phyloP scores from a whole-genome alignment of 345 rosid genomes.

The Pugionium dolabratum region DNA sequence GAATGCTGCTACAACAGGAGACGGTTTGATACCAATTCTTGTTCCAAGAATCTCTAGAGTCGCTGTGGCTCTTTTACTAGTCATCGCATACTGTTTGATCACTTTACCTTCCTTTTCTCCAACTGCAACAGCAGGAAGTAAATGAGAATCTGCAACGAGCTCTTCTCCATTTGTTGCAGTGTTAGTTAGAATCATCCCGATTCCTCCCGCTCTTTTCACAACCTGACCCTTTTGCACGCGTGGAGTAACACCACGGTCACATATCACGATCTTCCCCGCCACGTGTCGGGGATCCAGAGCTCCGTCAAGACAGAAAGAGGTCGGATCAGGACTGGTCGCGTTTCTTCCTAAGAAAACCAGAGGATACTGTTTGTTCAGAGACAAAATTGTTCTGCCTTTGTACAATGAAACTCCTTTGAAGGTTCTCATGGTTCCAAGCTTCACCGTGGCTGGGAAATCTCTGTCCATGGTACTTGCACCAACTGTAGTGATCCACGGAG shows the following conservation, averaged over 20 bases:
- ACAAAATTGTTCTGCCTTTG: conserved; percentile 48
- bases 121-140: conserved; percentile 77
- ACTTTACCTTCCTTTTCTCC: conserved; percentile 77
- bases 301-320: conserved; percentile 61
- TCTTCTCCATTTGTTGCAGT: conserved; percentile 84
- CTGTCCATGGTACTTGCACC: conserved; percentile 85
- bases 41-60: conserved; percentile 56
- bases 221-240: conserved; percentile 66
- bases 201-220: conserved; percentile 67
- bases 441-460: conserved; percentile 62
- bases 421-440: conserved; percentile 49
- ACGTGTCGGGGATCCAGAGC: conserved; percentile 52
- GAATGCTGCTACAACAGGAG: conserved; percentile 75
- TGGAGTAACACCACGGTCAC: conserved; percentile 69
- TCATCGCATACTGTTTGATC: conserved; percentile 59
- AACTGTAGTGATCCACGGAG: conserved; percentile 85
- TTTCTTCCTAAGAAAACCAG: conserved; percentile 62
- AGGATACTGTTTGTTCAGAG: conserved; percentile 48
- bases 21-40: conserved; percentile 59
- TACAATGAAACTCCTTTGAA: conserved; percentile 65
- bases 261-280: conserved; percentile 68
- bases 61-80: conserved; percentile 49
- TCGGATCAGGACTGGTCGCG: conserved; percentile 55
- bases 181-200: conserved; percentile 66
- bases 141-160: conserved; percentile 86